Evolutionary conservation across 2,329 filamentous ascomycete species (phyloP).

Genomic region (Trichophyton schoenleinii): DNA sequence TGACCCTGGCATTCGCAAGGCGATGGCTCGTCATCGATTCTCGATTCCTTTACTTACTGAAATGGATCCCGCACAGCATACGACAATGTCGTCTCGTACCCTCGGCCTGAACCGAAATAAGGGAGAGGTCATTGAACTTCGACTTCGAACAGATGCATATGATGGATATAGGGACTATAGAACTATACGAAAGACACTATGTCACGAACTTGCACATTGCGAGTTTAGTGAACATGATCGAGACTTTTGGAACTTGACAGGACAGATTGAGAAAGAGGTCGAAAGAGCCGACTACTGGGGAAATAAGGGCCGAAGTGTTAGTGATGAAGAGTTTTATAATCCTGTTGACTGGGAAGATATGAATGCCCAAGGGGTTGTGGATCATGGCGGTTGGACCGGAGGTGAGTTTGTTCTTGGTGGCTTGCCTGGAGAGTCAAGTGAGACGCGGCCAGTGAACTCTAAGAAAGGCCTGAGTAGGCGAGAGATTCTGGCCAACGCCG

Average conservation of each 20-base stretch:
- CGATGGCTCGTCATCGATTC: slow-evolving; percentile 78
- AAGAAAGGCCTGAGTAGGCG: slow-evolving; percentile 45
- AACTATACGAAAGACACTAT: slow-evolving; percentile 80
- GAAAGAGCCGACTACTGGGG: slow-evolving; percentile 73
- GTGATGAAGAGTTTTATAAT: slow-evolving; percentile 46
- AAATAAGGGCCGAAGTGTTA: slow-evolving; percentile 53
- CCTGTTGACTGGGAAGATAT: slow-evolving; percentile 42
- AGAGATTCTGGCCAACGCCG: slow-evolving; percentile 62
- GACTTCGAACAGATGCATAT: slow-evolving; percentile 83
- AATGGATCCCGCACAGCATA: slow-evolving; percentile 83
- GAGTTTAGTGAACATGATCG: slow-evolving; percentile 73
- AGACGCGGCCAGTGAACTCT: slow-evolving; percentile 14
- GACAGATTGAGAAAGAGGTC: slow-evolving; percentile 78
- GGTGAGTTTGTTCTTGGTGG: slow-evolving; percentile 64
- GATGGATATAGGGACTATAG: slow-evolving; percentile 90
- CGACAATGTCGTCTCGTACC: slow-evolving; percentile 67
- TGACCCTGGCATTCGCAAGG: slow-evolving; percentile 71
- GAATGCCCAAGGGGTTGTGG: slow-evolving; percentile 40
- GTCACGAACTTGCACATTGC: slow-evolving; percentile 91
- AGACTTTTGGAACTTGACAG: slow-evolving; percentile 80
- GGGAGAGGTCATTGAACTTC: slow-evolving; percentile 81
- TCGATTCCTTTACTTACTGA: slow-evolving; percentile 77
- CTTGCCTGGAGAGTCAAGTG: slow-evolving; percentile 27
- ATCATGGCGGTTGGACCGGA: slow-evolving; percentile 65
- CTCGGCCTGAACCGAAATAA: slow-evolving; percentile 77